These are phyloP conservation scores for Canavalia gladiata DNA, from an alignment of 306 rosid genomes.

Conservation along the genomic window DNA sequence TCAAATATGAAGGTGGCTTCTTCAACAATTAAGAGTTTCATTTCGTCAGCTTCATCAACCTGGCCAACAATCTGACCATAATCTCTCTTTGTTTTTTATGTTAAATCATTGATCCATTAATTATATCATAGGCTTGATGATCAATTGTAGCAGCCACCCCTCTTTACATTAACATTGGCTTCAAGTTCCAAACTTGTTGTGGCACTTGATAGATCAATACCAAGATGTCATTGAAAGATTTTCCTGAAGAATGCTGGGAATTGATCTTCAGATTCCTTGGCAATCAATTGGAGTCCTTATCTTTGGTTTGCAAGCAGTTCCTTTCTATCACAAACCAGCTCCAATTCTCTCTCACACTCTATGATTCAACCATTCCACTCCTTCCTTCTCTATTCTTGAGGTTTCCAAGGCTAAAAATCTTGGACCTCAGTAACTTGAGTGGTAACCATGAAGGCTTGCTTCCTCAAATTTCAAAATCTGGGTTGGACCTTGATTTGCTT, in stretches of 20 bases:
- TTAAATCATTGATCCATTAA: conserved; percentile 34
- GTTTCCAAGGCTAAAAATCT: conserved; percentile 60
- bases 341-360: conserved; percentile 53
- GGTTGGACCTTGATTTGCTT: conserved; percentile 63
- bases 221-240: conserved; percentile 36
- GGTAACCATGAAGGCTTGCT: conserved; percentile 60
- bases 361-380: conserved; percentile 37
- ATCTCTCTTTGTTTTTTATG: neutral
- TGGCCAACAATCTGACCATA: conserved; percentile 26
- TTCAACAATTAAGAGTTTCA: conserved; percentile 12
- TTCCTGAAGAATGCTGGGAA: conserved; percentile 79
- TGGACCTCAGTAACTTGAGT: conserved; percentile 56
- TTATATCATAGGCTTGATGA: neutral
- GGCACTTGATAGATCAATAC: neutral
- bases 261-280: conserved; percentile 54
- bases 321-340: conserved; percentile 61
- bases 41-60: neutral
- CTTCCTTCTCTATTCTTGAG: conserved; percentile 64
- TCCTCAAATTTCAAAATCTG: conserved; percentile 59
- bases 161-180: neutral
- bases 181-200: conserved; percentile 13
- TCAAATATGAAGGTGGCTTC: conserved; percentile 39
- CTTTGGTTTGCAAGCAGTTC: conserved; percentile 76
- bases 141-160: neutral
- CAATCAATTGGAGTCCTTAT: conserved; percentile 57